Percentiles rank a stretch among this genome's conserved stretches.
Conservation (phyloP, 2,329 filamentous ascomycete species). For the Pseudocercospora crystallina region DNA sequence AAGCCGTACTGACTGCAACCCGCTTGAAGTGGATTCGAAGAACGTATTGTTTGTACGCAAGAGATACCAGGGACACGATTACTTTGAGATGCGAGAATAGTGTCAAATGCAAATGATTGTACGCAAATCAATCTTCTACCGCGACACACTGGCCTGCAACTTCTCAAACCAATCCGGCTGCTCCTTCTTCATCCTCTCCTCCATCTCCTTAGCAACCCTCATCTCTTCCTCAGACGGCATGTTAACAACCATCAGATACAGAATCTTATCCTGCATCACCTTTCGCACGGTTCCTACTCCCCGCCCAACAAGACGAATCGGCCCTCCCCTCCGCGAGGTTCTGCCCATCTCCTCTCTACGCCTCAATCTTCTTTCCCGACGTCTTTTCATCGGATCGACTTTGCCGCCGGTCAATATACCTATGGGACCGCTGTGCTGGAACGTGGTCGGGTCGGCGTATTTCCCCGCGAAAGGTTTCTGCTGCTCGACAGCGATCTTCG, state of each 20-base stretch:
- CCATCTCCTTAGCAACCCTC: conserved; percentile 1
- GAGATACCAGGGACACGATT: background rate
- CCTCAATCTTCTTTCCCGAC: background rate
- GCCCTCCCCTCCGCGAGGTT: background rate
- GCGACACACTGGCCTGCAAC: background rate
- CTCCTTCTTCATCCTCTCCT: conserved; percentile 2
- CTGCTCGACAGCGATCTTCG: conserved; percentile 47
- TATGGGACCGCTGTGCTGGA: conserved; percentile 22
- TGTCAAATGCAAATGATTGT: no score
- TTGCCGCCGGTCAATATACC: conserved; percentile 47
- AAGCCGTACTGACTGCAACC: background rate
- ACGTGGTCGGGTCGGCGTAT: conserved; percentile 1
- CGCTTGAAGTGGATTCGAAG: background rate
- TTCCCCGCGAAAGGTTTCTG: conserved; percentile 41
- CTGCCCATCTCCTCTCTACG: background rate
- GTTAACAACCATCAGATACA: conserved; percentile 53
- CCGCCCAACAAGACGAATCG: background rate
- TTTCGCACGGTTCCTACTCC: conserved; percentile 10
- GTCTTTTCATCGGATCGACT: conserved; percentile 18
- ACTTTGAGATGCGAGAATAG: background rate
- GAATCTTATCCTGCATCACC: conserved; percentile 33
- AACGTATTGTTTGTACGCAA: background rate
- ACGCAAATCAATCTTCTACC: background rate
- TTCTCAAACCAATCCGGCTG: conserved; percentile 7
- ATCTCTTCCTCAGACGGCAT: conserved; percentile 39